These are phyloP conservation scores for Ophiocordyceps camponoti-saundersi DNA, from an alignment of 2,329 filamentous ascomycete species.

Conservation along the genomic window DNA sequence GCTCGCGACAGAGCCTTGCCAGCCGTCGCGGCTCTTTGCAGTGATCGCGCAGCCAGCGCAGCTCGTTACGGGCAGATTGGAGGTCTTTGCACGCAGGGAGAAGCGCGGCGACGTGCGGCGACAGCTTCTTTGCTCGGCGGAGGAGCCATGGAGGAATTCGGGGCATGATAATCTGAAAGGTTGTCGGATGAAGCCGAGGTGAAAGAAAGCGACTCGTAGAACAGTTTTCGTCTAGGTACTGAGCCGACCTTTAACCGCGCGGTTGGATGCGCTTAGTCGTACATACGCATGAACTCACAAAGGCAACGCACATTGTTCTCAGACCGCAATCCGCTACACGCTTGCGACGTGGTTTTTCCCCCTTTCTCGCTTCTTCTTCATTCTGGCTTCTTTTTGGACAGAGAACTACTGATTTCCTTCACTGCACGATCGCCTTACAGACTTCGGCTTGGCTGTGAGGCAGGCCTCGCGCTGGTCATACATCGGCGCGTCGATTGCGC, in stretches of 20 bases:
- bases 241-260: background rate
- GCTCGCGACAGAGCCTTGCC: slow-evolving; percentile 25
- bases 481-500: no score
- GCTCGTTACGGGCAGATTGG: slow-evolving; percentile 46
- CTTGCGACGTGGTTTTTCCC: no score
- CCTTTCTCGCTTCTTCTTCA: no score
- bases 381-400: no score
- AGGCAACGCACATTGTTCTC: background rate
- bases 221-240: background rate
- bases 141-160: slow-evolving; percentile 43
- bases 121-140: slow-evolving; percentile 32
- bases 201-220: background rate
- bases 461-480: no score
- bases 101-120: slow-evolving; percentile 39
- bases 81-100: slow-evolving; percentile 48
- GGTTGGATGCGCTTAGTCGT: background rate
- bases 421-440: no score
- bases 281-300: background rate
- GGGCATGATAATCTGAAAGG: slow-evolving; percentile 29
- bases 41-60: slow-evolving; percentile 56
- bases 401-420: no score
- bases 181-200: background rate
- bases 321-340: background rate
- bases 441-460: no score
- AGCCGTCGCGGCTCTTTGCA: slow-evolving; percentile 20